Conservation (phyloP, 169 alveolate species). For the Plasmodium sp. region DNA sequence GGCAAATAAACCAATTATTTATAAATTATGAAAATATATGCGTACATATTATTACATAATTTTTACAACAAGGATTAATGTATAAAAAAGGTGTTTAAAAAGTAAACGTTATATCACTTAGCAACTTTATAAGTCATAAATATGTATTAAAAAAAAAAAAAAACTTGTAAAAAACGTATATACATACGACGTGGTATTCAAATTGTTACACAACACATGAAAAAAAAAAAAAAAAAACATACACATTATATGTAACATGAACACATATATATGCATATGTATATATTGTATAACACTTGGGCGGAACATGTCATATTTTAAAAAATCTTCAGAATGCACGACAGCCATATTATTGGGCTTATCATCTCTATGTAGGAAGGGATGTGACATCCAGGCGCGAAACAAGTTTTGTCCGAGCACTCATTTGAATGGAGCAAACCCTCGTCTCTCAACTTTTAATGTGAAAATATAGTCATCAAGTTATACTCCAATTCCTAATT, state of each 20-base stretch:
- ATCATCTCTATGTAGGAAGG: not conserved
- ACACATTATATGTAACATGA: not conserved
- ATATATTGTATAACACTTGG: not conserved
- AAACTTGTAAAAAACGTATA: not conserved
- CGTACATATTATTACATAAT: not conserved
- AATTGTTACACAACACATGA: not conserved
- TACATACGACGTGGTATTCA: not conserved
- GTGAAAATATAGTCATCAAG: not conserved
- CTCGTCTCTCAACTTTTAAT: not conserved
- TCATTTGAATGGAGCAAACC: not conserved
- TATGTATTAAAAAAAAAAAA: not conserved
- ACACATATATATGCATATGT: not conserved
- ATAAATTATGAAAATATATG: not conserved
- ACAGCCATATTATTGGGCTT: not conserved
- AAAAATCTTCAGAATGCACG: not conserved
- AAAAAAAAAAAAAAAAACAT: not conserved
- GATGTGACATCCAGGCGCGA: not conserved
- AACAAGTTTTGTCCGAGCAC: not conserved
- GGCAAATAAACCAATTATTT: not conserved
- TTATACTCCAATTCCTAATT: not conserved
- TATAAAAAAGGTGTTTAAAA: not conserved
- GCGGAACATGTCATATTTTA: not conserved
- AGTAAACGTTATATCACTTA: not conserved
- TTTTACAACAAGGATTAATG: not conserved
- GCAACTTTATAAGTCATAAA: not conserved